phyloP scores from a whole-genome alignment of 768 basidiomycete genomes.

The Postia placenta region DNA sequence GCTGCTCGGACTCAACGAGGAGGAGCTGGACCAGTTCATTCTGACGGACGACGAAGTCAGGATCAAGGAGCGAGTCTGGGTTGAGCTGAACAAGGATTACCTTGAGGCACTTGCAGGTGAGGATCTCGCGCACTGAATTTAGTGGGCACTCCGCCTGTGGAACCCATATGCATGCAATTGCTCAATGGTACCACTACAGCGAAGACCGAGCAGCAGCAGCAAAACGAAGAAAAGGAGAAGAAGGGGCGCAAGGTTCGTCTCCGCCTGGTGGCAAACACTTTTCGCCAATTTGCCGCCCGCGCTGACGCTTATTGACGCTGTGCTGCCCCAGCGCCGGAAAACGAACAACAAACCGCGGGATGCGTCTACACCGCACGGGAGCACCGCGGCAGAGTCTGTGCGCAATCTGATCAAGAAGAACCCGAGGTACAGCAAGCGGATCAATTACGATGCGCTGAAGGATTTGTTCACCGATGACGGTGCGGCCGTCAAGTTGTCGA shows the following conservation, averaged over 20 bases:
- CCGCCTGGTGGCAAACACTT: constrained; percentile 31
- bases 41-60: constrained; percentile 75
- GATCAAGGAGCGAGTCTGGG: constrained; percentile 90
- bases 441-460: constrained; percentile 89
- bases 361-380: constrained; percentile 60
- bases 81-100: constrained; percentile 89
- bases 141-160: neutral
- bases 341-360: constrained; percentile 62
- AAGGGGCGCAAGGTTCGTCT: constrained; percentile 78
- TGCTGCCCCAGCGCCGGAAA: constrained; percentile 57
- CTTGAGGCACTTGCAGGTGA: constrained; percentile 80
- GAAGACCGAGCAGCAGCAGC: constrained; percentile 50
- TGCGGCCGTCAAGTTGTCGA: constrained; percentile 11
- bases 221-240: constrained; percentile 28
- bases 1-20: constrained; percentile 79
- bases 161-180: constrained; percentile 23
- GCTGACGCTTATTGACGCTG: constrained; percentile 1
- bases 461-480: constrained; percentile 49
- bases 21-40: constrained; percentile 78
- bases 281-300: constrained; percentile 11
- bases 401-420: constrained; percentile 79
- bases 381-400: constrained; percentile 72
- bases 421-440: constrained; percentile 83
- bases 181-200: constrained; percentile 50
- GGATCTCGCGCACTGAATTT: constrained; percentile 21